Evolutionary conservation across 257 asterid genomes (phyloP).

Genomic region (Ocimum tenuiflorum): DNA sequence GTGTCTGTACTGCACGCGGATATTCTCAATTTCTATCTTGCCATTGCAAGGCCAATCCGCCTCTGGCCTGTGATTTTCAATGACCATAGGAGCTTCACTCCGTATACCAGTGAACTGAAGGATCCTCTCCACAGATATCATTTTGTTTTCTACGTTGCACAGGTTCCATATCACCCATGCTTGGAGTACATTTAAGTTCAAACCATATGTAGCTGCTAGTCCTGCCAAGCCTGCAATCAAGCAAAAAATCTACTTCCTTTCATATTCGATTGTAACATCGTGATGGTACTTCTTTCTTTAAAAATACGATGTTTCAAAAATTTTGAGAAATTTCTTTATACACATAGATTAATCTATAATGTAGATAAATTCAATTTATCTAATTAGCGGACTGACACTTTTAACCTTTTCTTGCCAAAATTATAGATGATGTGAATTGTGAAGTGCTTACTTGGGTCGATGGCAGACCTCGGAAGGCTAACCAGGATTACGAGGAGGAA

Average conservation of each 20-base stretch:
- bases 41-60: slow-evolving; percentile 66
- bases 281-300: neutral
- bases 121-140: slow-evolving; percentile 76
- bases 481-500: slow-evolving; percentile 65
- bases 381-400: too few species aligned
- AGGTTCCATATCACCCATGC: slow-evolving; percentile 93
- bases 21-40: slow-evolving; percentile 48
- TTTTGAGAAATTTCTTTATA: too few species aligned
- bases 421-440: neutral
- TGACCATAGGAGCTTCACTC: slow-evolving; percentile 61
- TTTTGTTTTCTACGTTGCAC: slow-evolving; percentile 80
- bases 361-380: too few species aligned
- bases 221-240: slow-evolving; percentile 68
- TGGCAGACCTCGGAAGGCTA: slow-evolving; percentile 58
- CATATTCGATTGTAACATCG: neutral
- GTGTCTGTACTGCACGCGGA: slow-evolving; percentile 61
- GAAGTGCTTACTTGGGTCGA: slow-evolving; percentile 65
- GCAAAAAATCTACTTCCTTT: neutral
- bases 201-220: slow-evolving; percentile 74
- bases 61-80: slow-evolving; percentile 47
- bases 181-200: slow-evolving; percentile 68
- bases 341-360: neutral
- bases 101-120: slow-evolving; percentile 54
- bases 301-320: too few species aligned
- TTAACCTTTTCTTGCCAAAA: neutral